Percentiles rank a stretch among this genome's conserved stretches.
Conservation (phyloP, 495 filamentous ascomycete genomes). For the Trichoderma orchidacearum region DNA sequence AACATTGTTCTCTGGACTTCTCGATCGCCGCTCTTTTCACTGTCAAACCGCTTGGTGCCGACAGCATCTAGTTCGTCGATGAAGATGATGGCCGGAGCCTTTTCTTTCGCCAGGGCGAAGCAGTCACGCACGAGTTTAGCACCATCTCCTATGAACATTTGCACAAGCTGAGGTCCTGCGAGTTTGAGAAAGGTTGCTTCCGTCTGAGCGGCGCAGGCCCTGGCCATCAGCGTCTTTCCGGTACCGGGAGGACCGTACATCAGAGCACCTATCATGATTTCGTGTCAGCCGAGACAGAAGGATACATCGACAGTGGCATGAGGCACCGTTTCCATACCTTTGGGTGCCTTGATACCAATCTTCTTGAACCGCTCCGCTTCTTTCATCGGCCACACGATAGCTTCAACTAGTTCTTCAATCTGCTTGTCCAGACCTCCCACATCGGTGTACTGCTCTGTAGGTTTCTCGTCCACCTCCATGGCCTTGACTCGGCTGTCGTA, state of each 20-base stretch:
- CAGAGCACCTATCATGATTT: constrained; percentile 52
- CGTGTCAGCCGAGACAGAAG: not conserved
- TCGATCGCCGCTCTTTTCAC: constrained; percentile 93
- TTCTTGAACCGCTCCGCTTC: constrained; percentile 98
- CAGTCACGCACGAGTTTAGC: constrained; percentile 96
- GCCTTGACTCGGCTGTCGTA: constrained; percentile 99
- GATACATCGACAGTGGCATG: too few relatives aligned
- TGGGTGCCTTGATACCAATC: constrained; percentile 99
- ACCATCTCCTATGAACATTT: constrained; percentile 99
- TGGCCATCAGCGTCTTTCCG: constrained; percentile 91
- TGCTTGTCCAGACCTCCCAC: constrained; percentile 97
- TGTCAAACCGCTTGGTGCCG: constrained; percentile 97
- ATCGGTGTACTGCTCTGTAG: constrained; percentile 97
- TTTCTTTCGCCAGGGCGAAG: constrained; percentile 95
- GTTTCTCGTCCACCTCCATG: constrained; percentile 99
- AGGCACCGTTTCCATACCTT: too few relatives aligned
- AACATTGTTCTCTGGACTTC: constrained; percentile 99
- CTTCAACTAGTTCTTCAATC: constrained; percentile 98
- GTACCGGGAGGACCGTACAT: constrained; percentile 99
- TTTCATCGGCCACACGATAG: constrained; percentile 99
- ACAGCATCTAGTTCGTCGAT: constrained; percentile 97
- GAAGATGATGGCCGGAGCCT: constrained; percentile 98
- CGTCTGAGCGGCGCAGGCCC: constrained; percentile 94
- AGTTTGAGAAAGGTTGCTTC: constrained; percentile 99
- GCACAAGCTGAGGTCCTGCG: constrained; percentile 94